These are phyloP conservation scores for Ogataea allantospora DNA, from an alignment of 805 yeast species.

Conservation along the genomic window DNA sequence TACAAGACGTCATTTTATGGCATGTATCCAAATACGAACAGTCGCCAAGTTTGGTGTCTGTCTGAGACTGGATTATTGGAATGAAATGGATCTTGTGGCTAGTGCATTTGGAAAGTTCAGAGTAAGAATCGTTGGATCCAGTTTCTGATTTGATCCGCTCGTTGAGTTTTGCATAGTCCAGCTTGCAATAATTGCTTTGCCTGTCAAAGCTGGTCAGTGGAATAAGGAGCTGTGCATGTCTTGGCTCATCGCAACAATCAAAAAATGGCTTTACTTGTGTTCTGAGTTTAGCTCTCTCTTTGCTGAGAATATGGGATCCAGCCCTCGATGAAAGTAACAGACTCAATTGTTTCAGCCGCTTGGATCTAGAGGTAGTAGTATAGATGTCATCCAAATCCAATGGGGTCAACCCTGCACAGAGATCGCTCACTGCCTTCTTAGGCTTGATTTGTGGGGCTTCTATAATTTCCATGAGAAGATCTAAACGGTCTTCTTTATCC, in stretches of 20 bases:
- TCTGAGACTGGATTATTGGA: conserved; percentile 55
- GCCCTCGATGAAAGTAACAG: conserved; percentile 29
- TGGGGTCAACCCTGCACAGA: conserved; percentile 27
- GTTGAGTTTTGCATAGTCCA: conserved; percentile 28
- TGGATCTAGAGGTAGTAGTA: conserved; percentile 28
- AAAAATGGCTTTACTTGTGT: conserved; percentile 44
- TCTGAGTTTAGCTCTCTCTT: conserved; percentile 38
- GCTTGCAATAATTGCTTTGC: conserved; percentile 27
- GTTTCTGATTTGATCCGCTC: conserved; percentile 14
- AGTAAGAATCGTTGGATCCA: conserved; percentile 8
- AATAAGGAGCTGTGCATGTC: conserved; percentile 33
- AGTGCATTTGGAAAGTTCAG: conserved; percentile 31
- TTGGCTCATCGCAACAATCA: conserved; percentile 47
- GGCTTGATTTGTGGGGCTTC: conserved; percentile 20
- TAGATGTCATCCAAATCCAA: conserved; percentile 26
- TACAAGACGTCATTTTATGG: conserved; percentile 76
- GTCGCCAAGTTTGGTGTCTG: conserved; percentile 77
- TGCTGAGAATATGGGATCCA: conserved; percentile 40
- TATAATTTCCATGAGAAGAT: conserved; percentile 21
- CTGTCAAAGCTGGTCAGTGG: conserved; percentile 26
- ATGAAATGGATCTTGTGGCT: conserved; percentile 47
- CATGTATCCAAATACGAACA: conserved; percentile 94
- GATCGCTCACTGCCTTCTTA: conserved; percentile 19
- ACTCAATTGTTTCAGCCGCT: conserved; percentile 27
- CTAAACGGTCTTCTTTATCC: conserved; percentile 19